Base-by-base conservation (phyloP, 1,284 basidiomycete genomes). In the Melampsora abietis-canadensis region DNA sequence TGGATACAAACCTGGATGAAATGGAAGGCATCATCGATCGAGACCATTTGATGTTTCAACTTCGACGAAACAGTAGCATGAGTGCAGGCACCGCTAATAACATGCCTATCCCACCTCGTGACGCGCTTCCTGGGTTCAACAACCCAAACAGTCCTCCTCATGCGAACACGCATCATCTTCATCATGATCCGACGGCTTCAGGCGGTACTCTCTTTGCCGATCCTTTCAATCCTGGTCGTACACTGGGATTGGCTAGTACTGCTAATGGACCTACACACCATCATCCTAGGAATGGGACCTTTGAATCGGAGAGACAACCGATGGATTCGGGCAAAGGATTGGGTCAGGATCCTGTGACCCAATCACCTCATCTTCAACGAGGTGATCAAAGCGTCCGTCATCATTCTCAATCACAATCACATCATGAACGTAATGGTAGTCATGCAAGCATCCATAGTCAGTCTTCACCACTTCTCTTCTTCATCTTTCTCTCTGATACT, bases 11-110 rank as follows among this genome's bases (percentile, higher is more conserved):
- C 78, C 84, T 94, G 57, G 86, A 89, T 40, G 85, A 88, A 76
- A 92, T 96, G 86, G 90, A 91, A 64, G 93, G 90, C 31, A 92
- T 95, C 80, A 85, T 96, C 77, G 85, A 92, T 81, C 81, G 83
- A 19, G 83, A 78, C 77, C 64, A 76, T 75, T 76, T 40, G 27
- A 57, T 75, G 47, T 47, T 60, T 51, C 64, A 63, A 72, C 67
- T 66, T 46, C 68, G 24, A 61, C 61, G n/a, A 31, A 68, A 30
- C 48, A 63, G 48, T 57, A 75, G 77, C 77, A 79, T 37, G 79
- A 79, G 67, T 77, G 79, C 79, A 76, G 62, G 21, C 19, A 34
- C 21, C 4, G 51, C 60, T 27, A 60, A 54, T 47, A 72, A 40
- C 37, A 21, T 30, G 27, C n/a, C 3, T 14, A 21, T 57, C 14